These are phyloP conservation scores for Calocybe gangraenosa DNA, from an alignment of 768 basidiomycete genomes.

Conservation along the genomic window DNA sequence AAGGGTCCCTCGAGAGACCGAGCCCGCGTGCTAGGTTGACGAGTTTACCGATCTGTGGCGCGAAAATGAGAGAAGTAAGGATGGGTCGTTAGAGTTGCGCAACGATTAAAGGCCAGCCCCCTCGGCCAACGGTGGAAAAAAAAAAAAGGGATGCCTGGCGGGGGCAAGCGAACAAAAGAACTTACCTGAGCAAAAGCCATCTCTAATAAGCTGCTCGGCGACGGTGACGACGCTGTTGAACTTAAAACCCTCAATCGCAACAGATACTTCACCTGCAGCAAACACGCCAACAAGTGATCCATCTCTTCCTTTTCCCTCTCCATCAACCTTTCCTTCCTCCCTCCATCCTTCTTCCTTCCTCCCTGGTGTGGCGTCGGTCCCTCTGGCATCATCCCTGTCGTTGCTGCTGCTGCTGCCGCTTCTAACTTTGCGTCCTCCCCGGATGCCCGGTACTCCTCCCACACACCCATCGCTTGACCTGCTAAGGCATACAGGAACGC, in stretches of 20 bases:
- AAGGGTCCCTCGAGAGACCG: constrained; percentile 59
- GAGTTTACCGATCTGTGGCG: constrained; percentile 58
- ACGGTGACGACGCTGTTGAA: constrained; percentile 1
- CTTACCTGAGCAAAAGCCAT: constrained; percentile 39
- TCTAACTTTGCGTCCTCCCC: constrained; percentile 3
- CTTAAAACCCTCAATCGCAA: constrained; percentile 9
- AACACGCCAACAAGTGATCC: constrained; percentile 56
- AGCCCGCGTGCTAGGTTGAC: constrained; percentile 61
- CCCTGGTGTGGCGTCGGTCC: background rate
- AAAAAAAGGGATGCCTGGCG: constrained; percentile 12
- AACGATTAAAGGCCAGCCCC: too few relatives aligned
- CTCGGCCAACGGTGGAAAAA: constrained; percentile 1
- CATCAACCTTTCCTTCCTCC: constrained; percentile 1
- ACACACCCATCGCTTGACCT: constrained; percentile 33
- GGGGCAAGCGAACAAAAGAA: background rate
- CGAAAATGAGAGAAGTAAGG: background rate
- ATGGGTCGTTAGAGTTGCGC: background rate
- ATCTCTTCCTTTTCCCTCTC: constrained; percentile 28
- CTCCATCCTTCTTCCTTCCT: constrained; percentile 1
- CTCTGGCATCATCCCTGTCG: background rate
- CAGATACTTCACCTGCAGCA: constrained; percentile 47
- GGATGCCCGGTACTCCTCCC: constrained; percentile 25
- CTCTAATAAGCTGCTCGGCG: constrained; percentile 8
- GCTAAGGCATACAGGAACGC: constrained; percentile 32
- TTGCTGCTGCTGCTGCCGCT: background rate